These are phyloP conservation scores for Austroboletus olivaceoglutinosus DNA, from an alignment of 1,284 basidiomycete species.

Conservation along the genomic window DNA sequence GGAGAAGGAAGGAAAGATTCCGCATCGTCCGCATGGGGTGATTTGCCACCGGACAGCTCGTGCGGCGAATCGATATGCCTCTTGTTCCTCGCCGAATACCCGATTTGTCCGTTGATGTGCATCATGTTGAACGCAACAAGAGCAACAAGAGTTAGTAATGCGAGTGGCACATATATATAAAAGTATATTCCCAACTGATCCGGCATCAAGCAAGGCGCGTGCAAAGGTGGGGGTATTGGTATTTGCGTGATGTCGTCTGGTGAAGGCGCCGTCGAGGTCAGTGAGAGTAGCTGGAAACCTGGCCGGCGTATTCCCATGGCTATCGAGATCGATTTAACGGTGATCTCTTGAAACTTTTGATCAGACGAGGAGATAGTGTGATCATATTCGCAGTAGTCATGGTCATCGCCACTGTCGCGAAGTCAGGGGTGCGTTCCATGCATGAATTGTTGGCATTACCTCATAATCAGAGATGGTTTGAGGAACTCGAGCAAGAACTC, in stretches of 20 bases:
- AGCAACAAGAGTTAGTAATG: constrained; percentile 41
- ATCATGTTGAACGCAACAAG: constrained; percentile 38
- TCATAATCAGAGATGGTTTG: constrained; percentile 68
- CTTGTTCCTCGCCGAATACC: constrained; percentile 4
- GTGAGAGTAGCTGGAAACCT: constrained; percentile 83
- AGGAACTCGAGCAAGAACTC: constrained; percentile 66
- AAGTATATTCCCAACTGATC: constrained; percentile 64
- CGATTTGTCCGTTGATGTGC: constrained; percentile 12
- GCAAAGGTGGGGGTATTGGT: constrained; percentile 29
- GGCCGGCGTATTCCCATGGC: constrained; percentile 73
- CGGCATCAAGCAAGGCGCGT: constrained; percentile 66
- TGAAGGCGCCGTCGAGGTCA: constrained; percentile 47
- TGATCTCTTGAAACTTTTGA: constrained; percentile 60
- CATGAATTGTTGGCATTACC: constrained; percentile 44
- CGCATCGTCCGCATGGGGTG: constrained; percentile 2
- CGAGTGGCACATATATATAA: constrained; percentile 52
- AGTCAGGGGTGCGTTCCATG: constrained; percentile 6
- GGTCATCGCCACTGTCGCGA: constrained; percentile 73
- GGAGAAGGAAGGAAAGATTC: constrained; percentile 19
- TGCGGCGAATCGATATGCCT: constrained; percentile 9
- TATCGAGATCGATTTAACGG: constrained; percentile 83
- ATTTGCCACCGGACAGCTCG: constrained; percentile 10
- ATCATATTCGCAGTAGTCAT: constrained; percentile 81
- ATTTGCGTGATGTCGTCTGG: constrained; percentile 27
- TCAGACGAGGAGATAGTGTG: constrained; percentile 43